A percentile compares a stretch with the other conserved stretches of the same genome.
phyloP scores from a whole-genome alignment of 331 rosid genomes.

The Acacia concinna region DNA sequence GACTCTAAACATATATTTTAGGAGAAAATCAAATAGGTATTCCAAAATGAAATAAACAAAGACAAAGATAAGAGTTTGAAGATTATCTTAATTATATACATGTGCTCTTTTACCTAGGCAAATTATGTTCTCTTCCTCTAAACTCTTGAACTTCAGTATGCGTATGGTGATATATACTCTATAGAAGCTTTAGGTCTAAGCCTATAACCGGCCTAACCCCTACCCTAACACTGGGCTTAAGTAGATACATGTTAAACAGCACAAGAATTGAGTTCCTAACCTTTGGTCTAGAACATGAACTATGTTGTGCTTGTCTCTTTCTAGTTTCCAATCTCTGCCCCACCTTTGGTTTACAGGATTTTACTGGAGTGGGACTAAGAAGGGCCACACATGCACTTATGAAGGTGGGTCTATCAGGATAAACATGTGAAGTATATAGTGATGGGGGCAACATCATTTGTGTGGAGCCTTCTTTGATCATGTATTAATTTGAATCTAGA shows the following conservation, averaged over 20 bases:
- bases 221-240: background rate
- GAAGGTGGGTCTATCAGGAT: slow-evolving; percentile 42
- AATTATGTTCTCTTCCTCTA: background rate
- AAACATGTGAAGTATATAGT: slow-evolving; percentile 45
- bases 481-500: slow-evolving; percentile 34
- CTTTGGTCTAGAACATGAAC: too few relatives aligned
- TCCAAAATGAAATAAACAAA: background rate
- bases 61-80: background rate
- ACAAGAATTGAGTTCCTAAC: background rate
- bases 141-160: slow-evolving; percentile 9
- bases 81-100: background rate
- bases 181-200: slow-evolving; percentile 1
- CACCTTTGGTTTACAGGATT: slow-evolving; percentile 53
- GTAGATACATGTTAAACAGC: background rate
- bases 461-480: slow-evolving; percentile 50
- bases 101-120: background rate
- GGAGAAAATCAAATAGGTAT: background rate
- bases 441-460: slow-evolving; percentile 53
- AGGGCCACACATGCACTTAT: slow-evolving; percentile 50
- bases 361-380: slow-evolving; percentile 43
- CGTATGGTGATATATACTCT: background rate
- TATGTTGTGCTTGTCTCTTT: slow-evolving; percentile 24
- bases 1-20: background rate
- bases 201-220: background rate
- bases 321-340: slow-evolving; percentile 33